A percentile compares a stretch with the other conserved stretches of the same genome.
Evolutionary conservation across 345 rosid genomes (phyloP).

Genomic region (Heritiera fomes): DNA sequence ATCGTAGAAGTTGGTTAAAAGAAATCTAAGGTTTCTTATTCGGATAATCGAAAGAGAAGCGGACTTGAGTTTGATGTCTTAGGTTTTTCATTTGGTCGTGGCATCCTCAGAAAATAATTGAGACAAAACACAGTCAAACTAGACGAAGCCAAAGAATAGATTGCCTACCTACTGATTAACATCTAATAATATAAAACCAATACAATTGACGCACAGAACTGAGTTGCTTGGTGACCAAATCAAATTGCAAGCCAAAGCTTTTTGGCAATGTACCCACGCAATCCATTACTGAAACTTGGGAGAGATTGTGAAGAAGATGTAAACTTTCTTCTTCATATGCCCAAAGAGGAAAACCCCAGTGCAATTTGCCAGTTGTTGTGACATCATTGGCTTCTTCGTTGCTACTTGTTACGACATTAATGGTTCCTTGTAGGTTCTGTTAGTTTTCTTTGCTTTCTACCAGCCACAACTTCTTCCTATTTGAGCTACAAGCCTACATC

Average conservation of each 20-base stretch:
- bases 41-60: no score
- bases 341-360: neutral
- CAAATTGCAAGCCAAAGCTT: neutral
- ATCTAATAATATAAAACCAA: neutral
- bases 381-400: neutral
- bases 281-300: neutral
- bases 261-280: neutral
- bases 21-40: no score
- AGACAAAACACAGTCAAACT: neutral
- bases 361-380: neutral
- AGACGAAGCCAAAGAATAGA: neutral
- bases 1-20: no score
- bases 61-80: no score
- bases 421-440: neutral
- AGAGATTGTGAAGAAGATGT: neutral
- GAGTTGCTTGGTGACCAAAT: slow-evolving; percentile 1
- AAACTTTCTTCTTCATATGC: neutral
- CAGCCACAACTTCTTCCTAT: neutral
- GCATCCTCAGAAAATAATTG: neutral
- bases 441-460: no score
- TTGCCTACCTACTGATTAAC: neutral
- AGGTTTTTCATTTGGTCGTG: no score
- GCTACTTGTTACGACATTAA: neutral
- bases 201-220: neutral
- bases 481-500: no score